Base-by-base conservation (phyloP, 208 protist genomes). In the Acanthamoeba royreba region DNA sequence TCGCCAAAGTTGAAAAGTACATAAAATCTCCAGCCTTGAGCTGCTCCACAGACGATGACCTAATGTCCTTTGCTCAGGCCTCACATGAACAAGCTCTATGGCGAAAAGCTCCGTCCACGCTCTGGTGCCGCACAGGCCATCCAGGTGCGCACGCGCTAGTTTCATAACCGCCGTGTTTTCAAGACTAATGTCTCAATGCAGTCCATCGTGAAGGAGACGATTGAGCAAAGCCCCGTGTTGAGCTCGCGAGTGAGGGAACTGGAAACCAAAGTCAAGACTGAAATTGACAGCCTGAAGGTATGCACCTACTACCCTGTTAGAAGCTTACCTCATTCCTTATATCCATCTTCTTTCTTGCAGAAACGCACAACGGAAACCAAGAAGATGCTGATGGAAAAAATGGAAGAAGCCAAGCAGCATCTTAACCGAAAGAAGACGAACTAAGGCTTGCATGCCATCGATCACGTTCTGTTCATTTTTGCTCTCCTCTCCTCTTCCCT, bases 1-100 rank as follows among this genome's bases (percentile, higher is more conserved):
- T 98, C 45, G 61, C 94, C 11, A 91, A 97, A 31, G 97, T 98
- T 8, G 98, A 99, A 93, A 93, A 33, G 83, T 90, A 96, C 47
- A 35, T 19, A 33, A 17, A 8, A 42, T 22, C 45, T 58, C 35
- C 79, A 25, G 9, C 19, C 79, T 28, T n/a, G 11, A 58, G 9
- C 15, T 25, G 28, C 72, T 25, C 31, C 31, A n/a, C 72, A 42
- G 22, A 19, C 31, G n/a, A n/a, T 19, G n/a, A 19, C n/a, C n/a
- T n/a, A n/a, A n/a, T n/a, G n/a, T n/a, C n/a, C n/a, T n/a, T n/a
- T 46, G 49, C 43, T 58, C 58, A 35, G 93, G 49, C 95, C 95
- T 52, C 95, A 96, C 42, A 96, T 96, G 95, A 93, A 69, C 58
- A 94, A 94, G 46, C 42, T 95, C 1, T 95, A 96, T 53, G 94